Conservation (phyloP, 495 filamentous ascomycete species). For the Penicillium atrosanguineum region DNA sequence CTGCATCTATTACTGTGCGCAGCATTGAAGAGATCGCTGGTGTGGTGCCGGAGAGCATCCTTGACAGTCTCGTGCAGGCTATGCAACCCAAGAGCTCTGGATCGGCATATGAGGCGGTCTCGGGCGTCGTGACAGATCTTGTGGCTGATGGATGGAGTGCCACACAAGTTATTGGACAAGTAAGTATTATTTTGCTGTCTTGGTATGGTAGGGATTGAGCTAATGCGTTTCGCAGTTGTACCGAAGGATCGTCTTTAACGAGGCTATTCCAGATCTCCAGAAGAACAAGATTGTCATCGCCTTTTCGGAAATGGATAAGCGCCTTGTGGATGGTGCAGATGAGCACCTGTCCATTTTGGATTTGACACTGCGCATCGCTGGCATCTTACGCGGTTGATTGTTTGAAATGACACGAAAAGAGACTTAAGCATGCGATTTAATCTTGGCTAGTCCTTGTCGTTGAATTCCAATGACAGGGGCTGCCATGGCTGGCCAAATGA, state of each 20-base stretch:
- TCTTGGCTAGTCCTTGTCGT: neutral
- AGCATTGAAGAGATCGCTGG: slow-evolving; percentile 94
- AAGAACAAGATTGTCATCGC: slow-evolving; percentile 88
- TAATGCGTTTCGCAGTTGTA: slow-evolving; percentile 61
- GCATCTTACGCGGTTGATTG: slow-evolving; percentile 56
- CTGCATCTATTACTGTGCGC: slow-evolving; percentile 61
- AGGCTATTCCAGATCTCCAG: slow-evolving; percentile 73
- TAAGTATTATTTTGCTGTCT: slow-evolving; percentile 32
- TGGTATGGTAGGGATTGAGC: neutral
- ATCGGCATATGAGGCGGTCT: slow-evolving; percentile 68
- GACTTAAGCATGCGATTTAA: neutral
- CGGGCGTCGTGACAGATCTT: slow-evolving; percentile 79
- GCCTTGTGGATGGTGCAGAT: slow-evolving; percentile 94
- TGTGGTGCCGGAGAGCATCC: slow-evolving; percentile 73
- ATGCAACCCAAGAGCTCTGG: slow-evolving; percentile 69
- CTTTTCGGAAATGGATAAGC: slow-evolving; percentile 92
- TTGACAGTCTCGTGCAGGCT: slow-evolving; percentile 68
- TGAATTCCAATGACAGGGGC: neutral
- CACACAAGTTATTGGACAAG: slow-evolving; percentile 79
- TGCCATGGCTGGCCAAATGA: neutral
- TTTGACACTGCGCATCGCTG: slow-evolving; percentile 73
- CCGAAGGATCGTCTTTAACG: slow-evolving; percentile 76
- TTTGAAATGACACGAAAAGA: neutral
- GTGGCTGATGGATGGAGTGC: slow-evolving; percentile 98
- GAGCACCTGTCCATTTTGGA: slow-evolving; percentile 92